phyloP scores from a whole-genome alignment of 495 filamentous ascomycete genomes.

The Aspergillus sclerotioniger region DNA sequence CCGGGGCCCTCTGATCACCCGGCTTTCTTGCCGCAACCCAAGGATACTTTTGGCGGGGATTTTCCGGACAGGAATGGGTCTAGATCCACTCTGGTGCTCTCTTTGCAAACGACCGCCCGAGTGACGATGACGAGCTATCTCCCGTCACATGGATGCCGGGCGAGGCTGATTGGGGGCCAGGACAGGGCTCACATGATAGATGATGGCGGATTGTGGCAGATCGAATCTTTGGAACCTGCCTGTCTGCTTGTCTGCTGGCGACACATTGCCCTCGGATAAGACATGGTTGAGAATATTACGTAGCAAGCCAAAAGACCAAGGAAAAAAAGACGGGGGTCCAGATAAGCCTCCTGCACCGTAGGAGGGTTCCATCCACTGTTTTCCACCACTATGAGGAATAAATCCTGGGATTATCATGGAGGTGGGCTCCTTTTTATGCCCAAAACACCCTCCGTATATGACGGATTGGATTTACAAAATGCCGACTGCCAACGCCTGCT shows the following conservation, averaged over 20 bases:
- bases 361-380: no score
- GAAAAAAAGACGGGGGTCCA: no score
- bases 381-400: no score
- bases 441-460: background rate
- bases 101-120: background rate
- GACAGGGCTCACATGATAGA: slow-evolving; percentile 4
- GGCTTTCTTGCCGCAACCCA: background rate
- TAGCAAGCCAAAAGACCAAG: no score
- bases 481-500: background rate
- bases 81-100: background rate
- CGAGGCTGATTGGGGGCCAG: background rate
- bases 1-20: background rate
- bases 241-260: no score
- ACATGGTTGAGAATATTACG: no score
- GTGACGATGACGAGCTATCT: background rate
- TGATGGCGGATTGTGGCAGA: background rate
- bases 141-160: slow-evolving; percentile 4
- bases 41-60: background rate
- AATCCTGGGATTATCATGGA: background rate
- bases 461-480: background rate
- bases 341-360: no score
- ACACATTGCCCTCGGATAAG: no score
- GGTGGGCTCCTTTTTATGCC: background rate
- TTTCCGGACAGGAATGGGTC: background rate
- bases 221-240: no score